These are phyloP conservation scores for Aspergillus mulundensis DNA, from an alignment of 495 filamentous ascomycete species.

Conservation along the genomic window DNA sequence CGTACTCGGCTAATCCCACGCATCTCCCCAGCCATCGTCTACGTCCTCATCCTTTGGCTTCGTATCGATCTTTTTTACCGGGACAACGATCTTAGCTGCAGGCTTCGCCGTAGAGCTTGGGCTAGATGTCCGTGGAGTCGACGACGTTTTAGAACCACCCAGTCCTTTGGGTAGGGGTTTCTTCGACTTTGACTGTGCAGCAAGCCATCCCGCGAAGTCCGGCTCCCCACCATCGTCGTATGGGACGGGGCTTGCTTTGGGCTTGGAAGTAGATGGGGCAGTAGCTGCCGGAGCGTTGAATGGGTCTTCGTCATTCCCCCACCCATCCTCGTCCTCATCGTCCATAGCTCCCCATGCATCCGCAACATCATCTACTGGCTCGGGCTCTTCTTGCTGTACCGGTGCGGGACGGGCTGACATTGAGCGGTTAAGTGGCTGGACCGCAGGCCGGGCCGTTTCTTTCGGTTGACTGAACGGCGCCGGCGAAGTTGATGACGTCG, in stretches of 20 bases:
- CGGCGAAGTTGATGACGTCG: constrained; percentile 48
- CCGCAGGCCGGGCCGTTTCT: constrained; percentile 36
- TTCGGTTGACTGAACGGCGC: constrained; percentile 36
- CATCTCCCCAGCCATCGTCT: constrained; percentile 56
- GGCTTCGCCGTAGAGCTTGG: constrained; percentile 37
- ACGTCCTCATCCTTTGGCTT: constrained; percentile 47
- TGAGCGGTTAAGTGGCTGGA: constrained; percentile 37
- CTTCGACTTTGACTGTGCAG: constrained; percentile 72
- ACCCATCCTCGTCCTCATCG: constrained; percentile 52
- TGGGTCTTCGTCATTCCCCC: constrained; percentile 42
- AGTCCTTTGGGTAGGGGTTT: constrained; percentile 76
- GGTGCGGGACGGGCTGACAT: constrained; percentile 38
- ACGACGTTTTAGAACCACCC: constrained; percentile 45
- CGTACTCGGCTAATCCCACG: constrained; percentile 42
- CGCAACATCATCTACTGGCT: constrained; percentile 53
- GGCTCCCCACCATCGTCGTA: constrained; percentile 84
- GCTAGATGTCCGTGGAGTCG: constrained; percentile 25
- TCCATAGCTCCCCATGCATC: constrained; percentile 72
- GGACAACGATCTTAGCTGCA: constrained; percentile 21
- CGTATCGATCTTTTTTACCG: constrained; percentile 45
- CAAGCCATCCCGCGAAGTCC: constrained; percentile 91
- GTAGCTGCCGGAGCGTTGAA: constrained; percentile 42
- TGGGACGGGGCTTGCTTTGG: constrained; percentile 37
- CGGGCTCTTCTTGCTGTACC: constrained; percentile 37
- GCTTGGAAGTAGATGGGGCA: constrained; percentile 31